Evolutionary conservation across 2,329 filamentous ascomycete genomes (phyloP).

Genomic region (Microsporum canis): DNA sequence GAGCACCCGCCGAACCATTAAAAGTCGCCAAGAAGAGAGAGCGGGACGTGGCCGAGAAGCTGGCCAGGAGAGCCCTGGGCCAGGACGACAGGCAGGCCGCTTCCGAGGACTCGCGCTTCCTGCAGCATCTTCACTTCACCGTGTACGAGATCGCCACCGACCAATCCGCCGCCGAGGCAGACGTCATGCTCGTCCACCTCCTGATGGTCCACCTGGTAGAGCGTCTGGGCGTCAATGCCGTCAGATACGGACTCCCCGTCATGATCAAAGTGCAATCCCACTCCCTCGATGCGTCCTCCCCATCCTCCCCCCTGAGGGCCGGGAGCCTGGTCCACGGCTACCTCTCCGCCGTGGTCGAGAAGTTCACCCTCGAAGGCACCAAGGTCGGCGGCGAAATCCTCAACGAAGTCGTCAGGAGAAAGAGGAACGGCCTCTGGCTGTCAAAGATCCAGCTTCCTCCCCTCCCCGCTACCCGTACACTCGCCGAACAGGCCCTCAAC

Average conservation of each 20-base stretch:
- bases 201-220: slow-evolving; percentile 63
- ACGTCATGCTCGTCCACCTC: slow-evolving; percentile 65
- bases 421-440: slow-evolving; percentile 67
- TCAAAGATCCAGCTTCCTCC: slow-evolving; percentile 62
- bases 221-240: slow-evolving; percentile 71
- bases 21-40: slow-evolving; percentile 36
- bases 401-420: slow-evolving; percentile 63
- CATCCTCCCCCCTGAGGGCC: slow-evolving; percentile 62
- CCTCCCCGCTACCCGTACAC: slow-evolving; percentile 45
- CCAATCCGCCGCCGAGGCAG: slow-evolving; percentile 57
- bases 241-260: slow-evolving; percentile 72
- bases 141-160: slow-evolving; percentile 83
- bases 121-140: slow-evolving; percentile 71
- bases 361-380: slow-evolving; percentile 63
- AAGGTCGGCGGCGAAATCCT: slow-evolving; percentile 59
- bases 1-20: slow-evolving; percentile 47
- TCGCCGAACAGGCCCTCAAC: slow-evolving; percentile 17
- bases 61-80: slow-evolving; percentile 54
- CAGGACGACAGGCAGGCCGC: slow-evolving; percentile 45
- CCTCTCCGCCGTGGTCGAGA: slow-evolving; percentile 66
- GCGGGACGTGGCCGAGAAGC: slow-evolving; percentile 29
- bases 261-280: slow-evolving; percentile 79
- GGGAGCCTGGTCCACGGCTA: slow-evolving; percentile 83
- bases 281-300: slow-evolving; percentile 39
- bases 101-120: slow-evolving; percentile 53